These are phyloP conservation scores for Pulveroboletus sp. DNA, from an alignment of 1,284 basidiomycete species.

Conservation along the genomic window DNA sequence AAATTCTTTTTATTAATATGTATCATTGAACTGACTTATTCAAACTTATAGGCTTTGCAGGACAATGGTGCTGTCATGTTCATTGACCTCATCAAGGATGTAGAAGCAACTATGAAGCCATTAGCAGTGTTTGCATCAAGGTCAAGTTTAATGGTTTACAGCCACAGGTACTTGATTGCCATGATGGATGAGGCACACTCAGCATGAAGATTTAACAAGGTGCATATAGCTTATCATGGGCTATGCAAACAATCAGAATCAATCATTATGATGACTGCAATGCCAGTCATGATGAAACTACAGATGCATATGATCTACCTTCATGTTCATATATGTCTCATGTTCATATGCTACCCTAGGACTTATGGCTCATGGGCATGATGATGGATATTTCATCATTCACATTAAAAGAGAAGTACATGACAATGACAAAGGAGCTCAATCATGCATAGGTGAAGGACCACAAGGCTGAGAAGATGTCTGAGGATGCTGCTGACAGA, in stretches of 20 bases:
- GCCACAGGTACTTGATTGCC: not conserved
- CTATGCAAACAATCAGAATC: not conserved
- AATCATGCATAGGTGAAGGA: not conserved
- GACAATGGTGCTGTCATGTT: not conserved
- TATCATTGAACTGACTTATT: no score
- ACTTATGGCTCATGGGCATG: conserved; percentile 11
- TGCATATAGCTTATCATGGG: not conserved
- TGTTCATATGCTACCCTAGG: not conserved
- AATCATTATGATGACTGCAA: conserved; percentile 5
- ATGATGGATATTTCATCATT: not conserved
- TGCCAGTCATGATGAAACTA: conserved; percentile 3
- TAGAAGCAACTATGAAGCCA: not conserved
- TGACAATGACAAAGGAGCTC: not conserved
- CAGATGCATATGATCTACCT: not conserved
- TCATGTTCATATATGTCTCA: no score
- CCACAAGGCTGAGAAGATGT: not conserved
- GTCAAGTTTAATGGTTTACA: not conserved
- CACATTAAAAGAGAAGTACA: not conserved
- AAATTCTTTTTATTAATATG: no score
- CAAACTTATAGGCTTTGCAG: not conserved
- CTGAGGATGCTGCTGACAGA: not conserved
- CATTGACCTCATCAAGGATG: not conserved
- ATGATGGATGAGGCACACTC: conserved; percentile 8
- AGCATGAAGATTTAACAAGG: conserved; percentile 3
- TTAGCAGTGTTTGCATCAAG: no score